Evolutionary conservation across 2,329 filamentous ascomycete genomes (phyloP).

Genomic region (Aspergillus hortae): DNA sequence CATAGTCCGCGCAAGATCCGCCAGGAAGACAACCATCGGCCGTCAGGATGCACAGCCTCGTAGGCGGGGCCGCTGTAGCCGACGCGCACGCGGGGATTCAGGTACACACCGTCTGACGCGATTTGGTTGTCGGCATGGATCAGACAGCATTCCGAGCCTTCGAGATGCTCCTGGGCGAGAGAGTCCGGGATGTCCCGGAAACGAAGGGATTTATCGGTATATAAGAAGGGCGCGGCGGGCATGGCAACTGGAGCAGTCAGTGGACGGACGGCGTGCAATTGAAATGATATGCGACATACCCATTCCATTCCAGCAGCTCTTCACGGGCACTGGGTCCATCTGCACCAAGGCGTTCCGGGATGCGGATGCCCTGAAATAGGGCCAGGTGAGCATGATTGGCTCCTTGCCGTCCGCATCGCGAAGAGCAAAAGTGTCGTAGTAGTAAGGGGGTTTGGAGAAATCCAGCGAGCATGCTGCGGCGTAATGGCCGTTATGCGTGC

Average conservation of each 20-base stretch:
- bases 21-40: not conserved
- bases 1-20: not conserved
- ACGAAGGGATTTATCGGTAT: constrained; percentile 20
- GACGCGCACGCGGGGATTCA: constrained; percentile 68
- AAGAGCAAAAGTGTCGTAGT: constrained; percentile 72
- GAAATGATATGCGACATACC: constrained; percentile 18
- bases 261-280: not conserved
- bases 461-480: constrained; percentile 69
- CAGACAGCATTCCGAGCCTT: constrained; percentile 56
- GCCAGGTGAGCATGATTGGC: constrained; percentile 63
- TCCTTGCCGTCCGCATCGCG: constrained; percentile 63
- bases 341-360: constrained; percentile 54
- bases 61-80: constrained; percentile 59
- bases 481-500: constrained; percentile 57
- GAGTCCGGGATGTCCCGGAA: constrained; percentile 52
- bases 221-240: not conserved
- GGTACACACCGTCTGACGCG: constrained; percentile 52
- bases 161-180: constrained; percentile 54
- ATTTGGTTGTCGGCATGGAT: constrained; percentile 67
- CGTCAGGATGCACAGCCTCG: constrained; percentile 34
- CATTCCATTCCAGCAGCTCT: constrained; percentile 67
- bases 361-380: constrained; percentile 45
- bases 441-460: constrained; percentile 63
- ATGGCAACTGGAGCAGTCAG: not conserved
- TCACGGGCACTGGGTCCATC: constrained; percentile 54